A percentile compares a stretch with the other conserved stretches of the same genome.
Evolutionary conservation across 768 basidiomycete genomes (phyloP).

Genomic region (Podaxis mareebaensis): DNA sequence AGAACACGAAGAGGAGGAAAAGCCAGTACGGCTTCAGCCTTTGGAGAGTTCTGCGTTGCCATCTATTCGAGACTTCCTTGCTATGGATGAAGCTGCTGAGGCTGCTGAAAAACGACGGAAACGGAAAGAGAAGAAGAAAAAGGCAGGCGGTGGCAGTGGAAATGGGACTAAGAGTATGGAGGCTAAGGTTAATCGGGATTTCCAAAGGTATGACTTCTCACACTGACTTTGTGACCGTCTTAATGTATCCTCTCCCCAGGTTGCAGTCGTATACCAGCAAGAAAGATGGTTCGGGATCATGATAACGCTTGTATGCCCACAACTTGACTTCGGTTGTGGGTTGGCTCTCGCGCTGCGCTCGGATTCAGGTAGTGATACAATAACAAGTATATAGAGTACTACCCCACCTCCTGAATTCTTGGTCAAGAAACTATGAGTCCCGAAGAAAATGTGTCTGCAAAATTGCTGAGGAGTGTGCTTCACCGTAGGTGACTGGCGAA

Average conservation of each 20-base stretch:
- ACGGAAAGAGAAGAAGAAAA: slow-evolving; percentile 79
- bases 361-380: too few species aligned
- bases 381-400: too few species aligned
- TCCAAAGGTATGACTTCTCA: slow-evolving; percentile 43
- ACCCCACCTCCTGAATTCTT: too few species aligned
- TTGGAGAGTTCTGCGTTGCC: slow-evolving; percentile 80
- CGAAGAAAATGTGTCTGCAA: too few species aligned
- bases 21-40: slow-evolving; percentile 62
- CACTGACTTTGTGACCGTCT: not conserved
- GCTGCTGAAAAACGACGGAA: slow-evolving; percentile 68
- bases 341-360: too few species aligned
- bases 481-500: too few species aligned
- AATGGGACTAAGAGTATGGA: slow-evolving; percentile 42
- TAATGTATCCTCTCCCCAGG: slow-evolving; percentile 22
- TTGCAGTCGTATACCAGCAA: slow-evolving; percentile 46
- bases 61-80: slow-evolving; percentile 81
- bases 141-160: slow-evolving; percentile 32
- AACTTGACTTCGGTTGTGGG: not conserved
- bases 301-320: not conserved
- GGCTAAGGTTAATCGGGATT: slow-evolving; percentile 56
- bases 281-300: slow-evolving; percentile 26
- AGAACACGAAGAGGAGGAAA: slow-evolving; percentile 44
- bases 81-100: slow-evolving; percentile 69
- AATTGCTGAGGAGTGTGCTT: too few species aligned
- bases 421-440: too few species aligned